These are phyloP conservation scores for Boechera stricta DNA, from an alignment of 345 rosid species.

Conservation along the genomic window DNA sequence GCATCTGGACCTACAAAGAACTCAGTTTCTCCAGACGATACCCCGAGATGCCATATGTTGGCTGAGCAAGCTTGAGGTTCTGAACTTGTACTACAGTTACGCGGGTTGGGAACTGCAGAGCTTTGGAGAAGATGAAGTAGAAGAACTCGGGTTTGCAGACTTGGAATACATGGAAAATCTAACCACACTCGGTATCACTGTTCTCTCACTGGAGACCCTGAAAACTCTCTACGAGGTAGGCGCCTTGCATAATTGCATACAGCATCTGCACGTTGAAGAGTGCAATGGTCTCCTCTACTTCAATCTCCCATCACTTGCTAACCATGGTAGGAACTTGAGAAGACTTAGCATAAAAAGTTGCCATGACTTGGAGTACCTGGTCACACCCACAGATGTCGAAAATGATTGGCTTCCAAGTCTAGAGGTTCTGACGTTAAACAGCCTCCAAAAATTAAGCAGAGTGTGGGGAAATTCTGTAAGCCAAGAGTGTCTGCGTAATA, in stretches of 20 bases:
- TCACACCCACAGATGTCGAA: conserved; percentile 43
- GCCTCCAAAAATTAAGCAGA: conserved; percentile 48
- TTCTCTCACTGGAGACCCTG: conserved; percentile 42
- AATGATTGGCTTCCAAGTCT: conserved; percentile 53
- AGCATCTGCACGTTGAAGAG: conserved; percentile 51
- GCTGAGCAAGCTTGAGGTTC: conserved; percentile 47
- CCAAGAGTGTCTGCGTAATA: conserved; percentile 45
- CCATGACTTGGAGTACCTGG: conserved; percentile 49
- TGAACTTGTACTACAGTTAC: conserved; percentile 59
- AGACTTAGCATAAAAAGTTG: conserved; percentile 59
- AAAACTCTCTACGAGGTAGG: conserved; percentile 36
- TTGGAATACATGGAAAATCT: conserved; percentile 51
- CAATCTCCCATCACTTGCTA: conserved; percentile 41
- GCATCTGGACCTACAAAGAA: conserved; percentile 58
- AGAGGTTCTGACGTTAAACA: conserved; percentile 57
- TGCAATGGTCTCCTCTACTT: conserved; percentile 47
- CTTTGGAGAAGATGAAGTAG: conserved; percentile 31
- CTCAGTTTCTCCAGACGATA: conserved; percentile 51
- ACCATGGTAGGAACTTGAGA: conserved; percentile 51
- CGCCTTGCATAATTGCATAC: conserved; percentile 46
- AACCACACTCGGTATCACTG: conserved; percentile 51
- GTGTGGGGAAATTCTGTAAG: conserved; percentile 51
- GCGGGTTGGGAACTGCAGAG: conserved; percentile 50
- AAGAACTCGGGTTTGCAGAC: conserved; percentile 50
- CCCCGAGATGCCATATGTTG: conserved; percentile 52